A percentile compares a stretch with the other conserved stretches of the same genome.
Evolutionary conservation across 371 early-diverging fungal genomes (phyloP).

Genomic region (Nematocida sp.): DNA sequence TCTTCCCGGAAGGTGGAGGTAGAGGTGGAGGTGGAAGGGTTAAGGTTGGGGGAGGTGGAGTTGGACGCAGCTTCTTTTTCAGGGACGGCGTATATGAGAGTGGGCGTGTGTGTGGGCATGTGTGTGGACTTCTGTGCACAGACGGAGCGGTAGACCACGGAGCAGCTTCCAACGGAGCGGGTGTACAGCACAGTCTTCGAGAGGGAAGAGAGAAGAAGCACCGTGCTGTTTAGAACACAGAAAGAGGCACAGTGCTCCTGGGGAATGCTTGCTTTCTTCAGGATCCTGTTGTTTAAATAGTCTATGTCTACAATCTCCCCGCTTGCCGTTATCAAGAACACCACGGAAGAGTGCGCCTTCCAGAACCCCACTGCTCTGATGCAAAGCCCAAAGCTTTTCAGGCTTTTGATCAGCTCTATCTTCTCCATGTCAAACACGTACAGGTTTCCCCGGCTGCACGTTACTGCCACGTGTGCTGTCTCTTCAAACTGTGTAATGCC

Average conservation of each 20-base stretch:
- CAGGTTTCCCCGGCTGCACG: conserved; percentile 36
- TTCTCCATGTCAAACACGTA: conserved; percentile 39
- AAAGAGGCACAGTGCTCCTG: neutral
- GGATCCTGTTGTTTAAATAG: conserved; percentile 31
- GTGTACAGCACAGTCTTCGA: neutral
- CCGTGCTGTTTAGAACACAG: neutral
- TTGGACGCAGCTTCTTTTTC: too few species aligned
- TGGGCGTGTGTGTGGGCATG: too few species aligned
- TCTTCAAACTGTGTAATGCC: neutral
- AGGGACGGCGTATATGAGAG: too few species aligned
- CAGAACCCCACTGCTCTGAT: conserved; percentile 14
- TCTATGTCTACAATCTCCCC: conserved; percentile 35
- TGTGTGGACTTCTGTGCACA: too few species aligned
- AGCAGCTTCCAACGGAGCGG: neutral
- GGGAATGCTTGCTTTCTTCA: conserved; percentile 19
- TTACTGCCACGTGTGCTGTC: conserved; percentile 7
- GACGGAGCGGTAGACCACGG: conserved; percentile 4
- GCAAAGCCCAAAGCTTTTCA: conserved; percentile 35
- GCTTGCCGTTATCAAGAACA: neutral
- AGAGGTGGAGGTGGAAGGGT: too few species aligned
- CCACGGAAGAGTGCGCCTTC: neutral
- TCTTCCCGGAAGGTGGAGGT: too few species aligned
- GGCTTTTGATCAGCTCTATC: conserved; percentile 47
- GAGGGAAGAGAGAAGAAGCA: conserved; percentile 14
- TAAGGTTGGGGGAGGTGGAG: too few species aligned